Evolutionary conservation across 2,329 filamentous ascomycete genomes (phyloP).

Genomic region (Calonectria henricotiae): DNA sequence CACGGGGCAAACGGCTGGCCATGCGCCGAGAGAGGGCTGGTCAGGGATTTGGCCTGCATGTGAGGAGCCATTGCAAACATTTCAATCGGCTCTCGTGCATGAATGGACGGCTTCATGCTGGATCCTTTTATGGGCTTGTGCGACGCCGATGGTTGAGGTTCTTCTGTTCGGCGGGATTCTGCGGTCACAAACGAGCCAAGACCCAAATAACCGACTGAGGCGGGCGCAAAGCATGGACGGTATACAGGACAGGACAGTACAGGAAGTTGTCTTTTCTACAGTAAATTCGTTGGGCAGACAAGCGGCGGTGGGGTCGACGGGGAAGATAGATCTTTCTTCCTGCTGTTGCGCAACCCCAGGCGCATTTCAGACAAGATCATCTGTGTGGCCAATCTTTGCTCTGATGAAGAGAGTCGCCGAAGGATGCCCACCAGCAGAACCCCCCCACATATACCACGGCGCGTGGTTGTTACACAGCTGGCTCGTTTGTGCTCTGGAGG

Average conservation of each 20-base stretch:
- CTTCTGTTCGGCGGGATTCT: conserved; percentile 17
- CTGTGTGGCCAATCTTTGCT: conserved; percentile 40
- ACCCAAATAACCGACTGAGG: conserved; percentile 17
- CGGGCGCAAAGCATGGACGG: conserved; percentile 17
- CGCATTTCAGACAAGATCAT: conserved; percentile 47
- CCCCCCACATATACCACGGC: conserved; percentile 37
- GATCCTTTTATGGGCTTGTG: conserved; percentile 28
- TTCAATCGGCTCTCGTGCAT: neutral
- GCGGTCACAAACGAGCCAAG: conserved; percentile 15
- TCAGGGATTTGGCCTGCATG: conserved; percentile 19
- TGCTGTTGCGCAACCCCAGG: conserved; percentile 46
- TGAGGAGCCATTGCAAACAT: neutral
- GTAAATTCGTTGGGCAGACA: conserved; percentile 36
- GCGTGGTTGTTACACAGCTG: conserved; percentile 41
- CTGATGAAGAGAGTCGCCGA: conserved; percentile 40
- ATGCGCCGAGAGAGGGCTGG: conserved; percentile 4
- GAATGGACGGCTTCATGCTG: conserved; percentile 8
- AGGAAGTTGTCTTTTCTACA: conserved; percentile 41
- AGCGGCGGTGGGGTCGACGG: conserved; percentile 40
- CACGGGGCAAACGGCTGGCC: conserved; percentile 14
- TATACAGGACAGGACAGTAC: conserved; percentile 27
- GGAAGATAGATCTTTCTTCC: conserved; percentile 43
- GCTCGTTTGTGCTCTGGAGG: conserved; percentile 42
- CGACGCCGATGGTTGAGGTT: conserved; percentile 12
- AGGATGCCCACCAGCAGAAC: conserved; percentile 40